Evolutionary conservation across 2,329 filamentous ascomycete species (phyloP).

Genomic region (Parascedosporium putredinis): DNA sequence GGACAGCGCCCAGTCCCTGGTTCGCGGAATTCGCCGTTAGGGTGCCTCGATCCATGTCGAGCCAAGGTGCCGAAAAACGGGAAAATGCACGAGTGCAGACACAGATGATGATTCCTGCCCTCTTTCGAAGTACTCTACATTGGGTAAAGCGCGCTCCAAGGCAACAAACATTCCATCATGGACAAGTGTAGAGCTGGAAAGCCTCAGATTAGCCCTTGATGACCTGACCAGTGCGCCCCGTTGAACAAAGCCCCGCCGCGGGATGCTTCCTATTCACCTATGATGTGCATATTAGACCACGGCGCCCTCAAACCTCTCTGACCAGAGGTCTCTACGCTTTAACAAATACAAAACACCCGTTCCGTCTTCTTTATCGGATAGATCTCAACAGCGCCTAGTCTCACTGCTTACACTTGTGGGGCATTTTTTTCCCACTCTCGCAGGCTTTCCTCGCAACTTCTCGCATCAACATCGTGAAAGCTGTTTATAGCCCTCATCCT

Average conservation of each 20-base stretch:
- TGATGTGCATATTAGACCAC: constrained; percentile 1
- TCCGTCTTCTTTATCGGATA: background rate
- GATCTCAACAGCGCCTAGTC: too few species aligned
- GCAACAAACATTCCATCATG: constrained; percentile 1
- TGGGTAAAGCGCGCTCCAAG: background rate
- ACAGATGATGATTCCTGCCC: background rate
- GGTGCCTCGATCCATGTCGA: background rate
- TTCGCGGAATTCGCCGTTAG: constrained; percentile 7
- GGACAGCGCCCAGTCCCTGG: constrained; percentile 2
- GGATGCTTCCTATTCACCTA: background rate
- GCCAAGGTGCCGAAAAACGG: background rate
- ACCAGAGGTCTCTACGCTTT: background rate
- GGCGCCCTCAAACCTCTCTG: background rate
- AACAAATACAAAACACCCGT: background rate
- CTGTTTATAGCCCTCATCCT: too few species aligned
- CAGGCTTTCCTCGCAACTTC: too few species aligned
- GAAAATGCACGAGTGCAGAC: background rate
- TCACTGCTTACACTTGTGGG: too few species aligned
- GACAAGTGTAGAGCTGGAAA: background rate
- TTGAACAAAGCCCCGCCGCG: background rate
- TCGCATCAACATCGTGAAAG: too few species aligned
- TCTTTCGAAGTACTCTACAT: background rate
- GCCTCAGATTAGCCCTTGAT: background rate
- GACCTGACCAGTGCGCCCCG: background rate
- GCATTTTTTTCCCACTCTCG: too few species aligned